phyloP scores from a whole-genome alignment of 495 filamentous ascomycete genomes.

The Xylaria grammica region DNA sequence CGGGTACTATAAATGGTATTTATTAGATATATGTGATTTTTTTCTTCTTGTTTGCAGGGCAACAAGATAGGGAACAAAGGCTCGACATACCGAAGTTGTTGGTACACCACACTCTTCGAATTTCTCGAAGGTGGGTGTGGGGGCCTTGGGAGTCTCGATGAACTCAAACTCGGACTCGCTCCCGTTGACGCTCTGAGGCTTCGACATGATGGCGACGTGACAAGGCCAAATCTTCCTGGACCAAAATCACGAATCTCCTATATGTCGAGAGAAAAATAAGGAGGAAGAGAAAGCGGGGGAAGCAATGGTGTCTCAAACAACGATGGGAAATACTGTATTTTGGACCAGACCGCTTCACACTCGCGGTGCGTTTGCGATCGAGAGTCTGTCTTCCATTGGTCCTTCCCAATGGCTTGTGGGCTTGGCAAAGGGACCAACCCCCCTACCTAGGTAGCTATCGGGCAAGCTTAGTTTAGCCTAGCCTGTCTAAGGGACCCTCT shows the following conservation, averaged over 20 bases:
- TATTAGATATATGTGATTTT: no score
- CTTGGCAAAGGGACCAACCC: slow-evolving; percentile 2
- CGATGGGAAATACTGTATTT: slow-evolving; percentile 16
- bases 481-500: background rate
- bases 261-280: slow-evolving; percentile 11
- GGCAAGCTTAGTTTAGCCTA: background rate
- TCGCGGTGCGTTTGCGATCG: slow-evolving; percentile 22
- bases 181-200: slow-evolving; percentile 53
- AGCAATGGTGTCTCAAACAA: background rate
- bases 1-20: slow-evolving; percentile 60
- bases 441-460: no score
- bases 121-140: slow-evolving; percentile 60
- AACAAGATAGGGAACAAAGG: background rate
- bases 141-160: slow-evolving; percentile 74
- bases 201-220: slow-evolving; percentile 47
- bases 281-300: slow-evolving; percentile 2
- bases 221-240: slow-evolving; percentile 30
- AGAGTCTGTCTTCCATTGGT: slow-evolving; percentile 8
- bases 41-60: background rate
- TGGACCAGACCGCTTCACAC: slow-evolving; percentile 22
- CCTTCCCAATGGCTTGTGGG: slow-evolving; percentile 13
- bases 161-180: slow-evolving; percentile 71
- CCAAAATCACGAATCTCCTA: slow-evolving; percentile 24
- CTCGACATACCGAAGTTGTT: slow-evolving; percentile 68
- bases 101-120: slow-evolving; percentile 73